These are phyloP conservation scores for Xylaria sp. DNA, from an alignment of 2,329 filamentous ascomycete genomes.

Conservation along the genomic window DNA sequence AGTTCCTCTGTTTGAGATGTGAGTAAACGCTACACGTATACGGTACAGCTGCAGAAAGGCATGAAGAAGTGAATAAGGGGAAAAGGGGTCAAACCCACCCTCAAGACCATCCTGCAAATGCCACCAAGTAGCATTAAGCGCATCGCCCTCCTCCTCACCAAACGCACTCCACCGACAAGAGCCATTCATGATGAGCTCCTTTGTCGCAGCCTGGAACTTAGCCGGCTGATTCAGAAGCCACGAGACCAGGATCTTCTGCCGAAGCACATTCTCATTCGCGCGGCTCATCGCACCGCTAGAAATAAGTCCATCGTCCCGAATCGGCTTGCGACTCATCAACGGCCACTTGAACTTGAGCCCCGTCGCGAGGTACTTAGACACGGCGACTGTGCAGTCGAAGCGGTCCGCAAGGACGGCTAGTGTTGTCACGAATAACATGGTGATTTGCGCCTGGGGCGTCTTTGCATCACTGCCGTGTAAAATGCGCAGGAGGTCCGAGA, in stretches of 20 bases:
- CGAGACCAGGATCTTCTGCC: conserved; percentile 64
- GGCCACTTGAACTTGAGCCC: conserved; percentile 52
- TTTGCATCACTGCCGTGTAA: conserved; percentile 52
- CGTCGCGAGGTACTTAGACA: conserved; percentile 49
- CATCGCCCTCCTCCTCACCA: conserved; percentile 28
- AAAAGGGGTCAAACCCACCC: conserved; percentile 37
- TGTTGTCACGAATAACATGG: conserved; percentile 59
- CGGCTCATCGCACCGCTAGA: conserved; percentile 31
- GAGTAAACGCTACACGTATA: conserved; percentile 18
- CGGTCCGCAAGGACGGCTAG: conserved; percentile 67
- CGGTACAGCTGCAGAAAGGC: too few species aligned
- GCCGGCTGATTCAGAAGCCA: conserved; percentile 58
- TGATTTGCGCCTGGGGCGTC: conserved; percentile 36
- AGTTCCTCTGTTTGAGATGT: conserved; percentile 51
- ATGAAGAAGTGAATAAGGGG: not conserved
- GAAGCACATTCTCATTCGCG: conserved; percentile 58
- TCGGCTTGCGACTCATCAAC: conserved; percentile 37
- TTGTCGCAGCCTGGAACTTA: conserved; percentile 56
- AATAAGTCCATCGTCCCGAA: conserved; percentile 35
- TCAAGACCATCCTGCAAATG: conserved; percentile 65
- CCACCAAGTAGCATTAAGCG: conserved; percentile 57
- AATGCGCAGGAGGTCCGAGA: conserved; percentile 62
- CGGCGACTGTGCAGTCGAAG: conserved; percentile 57
- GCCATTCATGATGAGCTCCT: conserved; percentile 61
- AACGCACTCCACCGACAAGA: conserved; percentile 53